Evolutionary conservation across 768 basidiomycete species (phyloP), one percentile per base, ranked within the genome.

Genomic region (Rhizopogon roseolus): DNA sequence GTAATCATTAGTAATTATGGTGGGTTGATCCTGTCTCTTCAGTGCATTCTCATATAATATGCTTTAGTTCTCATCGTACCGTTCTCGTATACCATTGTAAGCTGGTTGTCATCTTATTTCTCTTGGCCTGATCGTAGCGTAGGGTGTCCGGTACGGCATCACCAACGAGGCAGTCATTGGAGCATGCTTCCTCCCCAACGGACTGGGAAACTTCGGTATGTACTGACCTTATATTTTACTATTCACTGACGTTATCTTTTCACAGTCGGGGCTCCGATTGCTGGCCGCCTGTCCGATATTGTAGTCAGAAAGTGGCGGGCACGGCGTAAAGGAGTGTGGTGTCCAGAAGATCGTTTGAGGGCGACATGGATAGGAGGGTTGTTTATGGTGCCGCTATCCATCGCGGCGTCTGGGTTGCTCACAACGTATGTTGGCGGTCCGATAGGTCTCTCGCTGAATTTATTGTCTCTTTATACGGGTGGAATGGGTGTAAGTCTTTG

Each of bases 301-400:
- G 67, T 76, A 0, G 71, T 90, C 22, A 67, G 76, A 16, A 63
- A 61, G 39, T 83, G 79, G 68, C 76, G 76, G 14, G 66, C 73
- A 44, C 63, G 69, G 6, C 78, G 22, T 22, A 22, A 22, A 22
- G 22, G 22, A 22, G 22, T 22, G 22, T 22, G 22, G 22, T 22
- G 3, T 41, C 86, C 86, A 0, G 86, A 90, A 64, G 88, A 86
- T 57, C 79, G 87, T 5, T 73, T 88, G 27, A 75, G 82, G 1
- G 83, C 75, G 2, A 29, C 29, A 29, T 32, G 22, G 22, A 22
- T 22, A 22, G 22, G 22, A 22, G 22, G 22, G 22, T 22, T 22
- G 22, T 22, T 22, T 22, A 22, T 22, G 22, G 22, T 22, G 22
- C 22, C 22, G 22, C 22, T 22, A 22, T 22, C 22, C 22, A 22